Conservation (phyloP, 768 basidiomycete genomes). For the Sporobolomyces roseus region DNA sequence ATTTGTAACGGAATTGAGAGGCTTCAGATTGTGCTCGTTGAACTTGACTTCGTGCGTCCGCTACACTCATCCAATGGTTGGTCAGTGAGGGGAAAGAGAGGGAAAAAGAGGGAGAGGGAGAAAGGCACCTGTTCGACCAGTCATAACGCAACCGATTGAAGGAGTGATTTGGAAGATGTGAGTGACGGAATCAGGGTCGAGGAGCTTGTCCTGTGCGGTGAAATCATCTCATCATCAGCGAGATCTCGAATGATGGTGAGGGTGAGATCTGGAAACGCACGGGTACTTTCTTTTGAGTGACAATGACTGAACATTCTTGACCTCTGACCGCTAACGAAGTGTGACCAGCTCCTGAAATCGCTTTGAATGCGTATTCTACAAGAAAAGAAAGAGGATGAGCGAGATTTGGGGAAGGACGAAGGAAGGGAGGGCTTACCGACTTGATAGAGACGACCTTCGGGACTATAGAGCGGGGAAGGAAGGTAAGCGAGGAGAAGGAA, state of each 20-base stretch:
- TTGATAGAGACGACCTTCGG: constrained; percentile 90
- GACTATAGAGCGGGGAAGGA: neutral
- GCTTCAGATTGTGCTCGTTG: constrained; percentile 80
- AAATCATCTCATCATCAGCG: too few species aligned
- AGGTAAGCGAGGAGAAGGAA: constrained; percentile 44
- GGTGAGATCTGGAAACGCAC: constrained; percentile 56
- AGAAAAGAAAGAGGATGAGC: neutral
- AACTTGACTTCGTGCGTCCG: constrained; percentile 89
- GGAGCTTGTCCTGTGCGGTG: constrained; percentile 86
- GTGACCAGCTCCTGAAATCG: constrained; percentile 93
- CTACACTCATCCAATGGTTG: too few species aligned
- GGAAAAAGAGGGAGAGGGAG: too few species aligned
- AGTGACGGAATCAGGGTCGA: constrained; percentile 88
- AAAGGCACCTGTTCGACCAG: constrained; percentile 96
- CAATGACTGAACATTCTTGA: constrained; percentile 88
- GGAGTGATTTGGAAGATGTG: constrained; percentile 95
- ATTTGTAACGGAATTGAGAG: constrained; percentile 89
- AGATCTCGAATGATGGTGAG: neutral
- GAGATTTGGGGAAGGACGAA: neutral
- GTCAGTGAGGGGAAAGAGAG: too few species aligned
- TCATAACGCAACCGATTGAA: constrained; percentile 95
- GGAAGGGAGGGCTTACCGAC: constrained; percentile 63
- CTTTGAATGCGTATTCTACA: constrained; percentile 98
- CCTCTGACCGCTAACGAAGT: constrained; percentile 89
- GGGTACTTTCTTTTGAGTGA: constrained; percentile 97